A percentile compares a stretch with the other conserved stretches of the same genome.
phyloP scores from a whole-genome alignment of 1,139 yeast genomes.

The Debaryomyces sp. region DNA sequence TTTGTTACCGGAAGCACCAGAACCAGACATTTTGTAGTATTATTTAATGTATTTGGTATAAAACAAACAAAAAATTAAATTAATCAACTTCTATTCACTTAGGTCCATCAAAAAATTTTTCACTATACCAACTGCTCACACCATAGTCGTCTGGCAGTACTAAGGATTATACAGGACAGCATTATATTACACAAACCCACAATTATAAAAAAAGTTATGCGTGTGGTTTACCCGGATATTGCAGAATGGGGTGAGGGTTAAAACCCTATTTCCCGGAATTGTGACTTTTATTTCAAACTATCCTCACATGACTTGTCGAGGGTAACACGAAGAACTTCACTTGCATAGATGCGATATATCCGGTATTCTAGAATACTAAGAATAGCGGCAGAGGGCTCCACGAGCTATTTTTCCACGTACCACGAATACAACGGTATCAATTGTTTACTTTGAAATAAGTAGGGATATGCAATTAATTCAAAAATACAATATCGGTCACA shows the following conservation, averaged over 20 bases:
- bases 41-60: slow-evolving; percentile 9
- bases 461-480: not conserved
- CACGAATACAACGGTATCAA: too few relatives aligned
- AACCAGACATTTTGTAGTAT: slow-evolving; percentile 62
- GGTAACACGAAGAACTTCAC: not conserved
- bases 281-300: not conserved
- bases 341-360: slow-evolving; percentile 1
- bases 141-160: slow-evolving; percentile 1
- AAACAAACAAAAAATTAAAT: slow-evolving; percentile 6
- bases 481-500: not conserved
- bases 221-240: not conserved
- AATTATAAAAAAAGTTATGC: not conserved
- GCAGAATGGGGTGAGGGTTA: not conserved
- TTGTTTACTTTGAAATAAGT: not conserved
- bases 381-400: not conserved
- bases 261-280: not conserved
- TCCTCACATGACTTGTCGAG: not conserved
- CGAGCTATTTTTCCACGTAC: too few relatives aligned
- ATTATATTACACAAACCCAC: slow-evolving; percentile 6
- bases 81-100: slow-evolving; percentile 1
- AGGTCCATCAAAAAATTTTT: slow-evolving; percentile 11
- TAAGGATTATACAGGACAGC: not conserved
- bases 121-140: slow-evolving; percentile 4
- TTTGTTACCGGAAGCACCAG: slow-evolving; percentile 99
- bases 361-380: not conserved